Conservation (phyloP, 345 rosid species). For the Murraya paniculata region DNA sequence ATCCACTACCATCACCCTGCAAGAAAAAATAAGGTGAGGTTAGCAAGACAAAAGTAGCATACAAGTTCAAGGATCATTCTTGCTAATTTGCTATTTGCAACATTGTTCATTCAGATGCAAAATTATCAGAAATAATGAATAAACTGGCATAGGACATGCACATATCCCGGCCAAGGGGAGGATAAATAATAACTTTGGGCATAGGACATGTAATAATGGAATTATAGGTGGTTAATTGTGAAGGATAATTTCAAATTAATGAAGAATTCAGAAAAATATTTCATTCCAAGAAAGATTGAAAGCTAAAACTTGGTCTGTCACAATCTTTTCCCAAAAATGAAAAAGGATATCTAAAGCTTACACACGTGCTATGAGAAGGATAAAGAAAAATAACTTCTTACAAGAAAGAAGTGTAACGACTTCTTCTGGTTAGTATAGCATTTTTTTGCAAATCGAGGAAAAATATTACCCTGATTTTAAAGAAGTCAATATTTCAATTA, state of each 20-base stretch:
- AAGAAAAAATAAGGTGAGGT: not conserved
- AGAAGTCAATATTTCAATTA: not conserved
- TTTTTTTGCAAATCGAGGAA: not conserved
- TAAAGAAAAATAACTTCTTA: not conserved
- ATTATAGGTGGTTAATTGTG: not conserved
- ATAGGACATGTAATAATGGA: not conserved
- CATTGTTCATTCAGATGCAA: not conserved
- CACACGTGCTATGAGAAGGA: not conserved
- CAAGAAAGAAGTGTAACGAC: not conserved
- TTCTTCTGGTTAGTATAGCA: not conserved
- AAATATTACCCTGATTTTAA: not conserved
- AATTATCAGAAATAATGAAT: constrained; percentile 2
- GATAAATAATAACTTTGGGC: not conserved
- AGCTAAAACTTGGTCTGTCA: not conserved
- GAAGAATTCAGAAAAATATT: not conserved
- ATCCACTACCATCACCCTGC: constrained; percentile 98
- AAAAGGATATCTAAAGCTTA: not conserved
- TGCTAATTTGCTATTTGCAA: not conserved
- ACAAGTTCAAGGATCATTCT: not conserved
- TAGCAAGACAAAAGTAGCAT: not conserved
- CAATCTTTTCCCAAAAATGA: no score
- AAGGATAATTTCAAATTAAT: not conserved
- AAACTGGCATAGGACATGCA: not conserved
- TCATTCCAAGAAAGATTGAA: not conserved
- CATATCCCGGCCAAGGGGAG: not conserved